Evolutionary conservation across 768 basidiomycete species (phyloP).

Genomic region (Boletus reticuloceps): DNA sequence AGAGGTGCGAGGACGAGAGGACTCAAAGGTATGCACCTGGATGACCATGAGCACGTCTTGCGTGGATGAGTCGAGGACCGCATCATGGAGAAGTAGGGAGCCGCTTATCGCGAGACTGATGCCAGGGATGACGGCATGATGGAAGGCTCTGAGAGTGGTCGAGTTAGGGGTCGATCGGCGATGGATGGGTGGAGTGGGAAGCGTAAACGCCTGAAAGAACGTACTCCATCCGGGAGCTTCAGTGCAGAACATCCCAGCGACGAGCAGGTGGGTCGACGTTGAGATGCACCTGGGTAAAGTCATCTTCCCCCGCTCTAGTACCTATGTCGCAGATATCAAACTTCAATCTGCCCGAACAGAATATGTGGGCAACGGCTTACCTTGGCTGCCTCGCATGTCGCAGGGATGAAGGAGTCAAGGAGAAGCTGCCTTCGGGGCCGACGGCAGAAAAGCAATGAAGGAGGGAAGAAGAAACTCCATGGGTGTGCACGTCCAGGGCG

Average conservation of each 20-base stretch:
- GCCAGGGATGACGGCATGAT: conserved; percentile 5
- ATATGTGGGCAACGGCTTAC: not conserved
- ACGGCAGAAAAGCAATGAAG: too few species aligned
- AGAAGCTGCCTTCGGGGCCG: too few species aligned
- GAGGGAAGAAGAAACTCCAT: not conserved
- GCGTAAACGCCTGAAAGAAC: conserved; percentile 8
- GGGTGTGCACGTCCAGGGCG: conserved; percentile 12
- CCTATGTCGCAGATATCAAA: not conserved
- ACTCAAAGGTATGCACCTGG: too few species aligned
- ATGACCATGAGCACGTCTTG: conserved; percentile 11
- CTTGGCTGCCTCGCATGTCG: not conserved
- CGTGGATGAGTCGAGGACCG: conserved; percentile 3
- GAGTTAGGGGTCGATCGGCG: not conserved
- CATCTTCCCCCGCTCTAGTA: too few species aligned
- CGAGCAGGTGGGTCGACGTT: conserved; percentile 19
- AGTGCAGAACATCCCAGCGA: too few species aligned
- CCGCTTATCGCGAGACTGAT: not conserved
- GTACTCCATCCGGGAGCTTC: conserved; percentile 8
- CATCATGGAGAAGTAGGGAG: conserved; percentile 10
- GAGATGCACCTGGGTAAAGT: too few species aligned
- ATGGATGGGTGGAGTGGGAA: conserved; percentile 1
- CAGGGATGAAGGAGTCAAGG: too few species aligned
- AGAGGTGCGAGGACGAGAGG: too few species aligned
- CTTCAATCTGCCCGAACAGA: too few species aligned
- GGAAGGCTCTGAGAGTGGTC: conserved; percentile 6